These are phyloP conservation scores for Paramecium bursaria DNA, from an alignment of 73 alveolate genomes.

Conservation along the genomic window DNA sequence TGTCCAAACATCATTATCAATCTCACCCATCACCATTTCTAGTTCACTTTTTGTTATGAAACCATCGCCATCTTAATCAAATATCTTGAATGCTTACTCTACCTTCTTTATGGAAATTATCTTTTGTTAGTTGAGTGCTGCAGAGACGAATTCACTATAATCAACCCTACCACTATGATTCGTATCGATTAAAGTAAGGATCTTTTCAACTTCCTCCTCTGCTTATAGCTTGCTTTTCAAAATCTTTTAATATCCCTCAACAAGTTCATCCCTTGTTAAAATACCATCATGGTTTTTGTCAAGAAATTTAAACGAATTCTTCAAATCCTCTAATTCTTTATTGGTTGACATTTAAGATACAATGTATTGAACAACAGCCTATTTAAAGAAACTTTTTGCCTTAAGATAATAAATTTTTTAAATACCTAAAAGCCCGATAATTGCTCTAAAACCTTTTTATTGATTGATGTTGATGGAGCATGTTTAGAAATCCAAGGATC, in stretches of 20 bases:
- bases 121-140: constrained; percentile 67
- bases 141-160: constrained; percentile 71
- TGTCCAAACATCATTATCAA: constrained; percentile 63
- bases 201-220: constrained; percentile 62
- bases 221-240: constrained; percentile 44
- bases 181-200: constrained; percentile 63
- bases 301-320: constrained; percentile 73
- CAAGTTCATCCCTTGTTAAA: constrained; percentile 78
- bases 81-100: constrained; percentile 69
- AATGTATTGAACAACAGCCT: constrained; percentile 65
- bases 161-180: constrained; percentile 71
- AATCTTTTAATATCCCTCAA: constrained; percentile 62
- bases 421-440: constrained; percentile 58
- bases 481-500: constrained; percentile 72
- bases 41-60: constrained; percentile 54
- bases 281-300: constrained; percentile 85
- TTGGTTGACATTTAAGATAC: constrained; percentile 54
- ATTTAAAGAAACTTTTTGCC: constrained; percentile 61
- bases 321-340: constrained; percentile 70
- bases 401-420: too few relatives aligned
- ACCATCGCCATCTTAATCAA: constrained; percentile 75
- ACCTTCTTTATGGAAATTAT: constrained; percentile 64
- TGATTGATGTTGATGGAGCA: constrained; percentile 42
- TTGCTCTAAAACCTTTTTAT: constrained; percentile 38
- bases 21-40: constrained; percentile 66